Conservation (phyloP, 2,329 filamentous ascomycete genomes). For the Neonectria ditissima region DNA sequence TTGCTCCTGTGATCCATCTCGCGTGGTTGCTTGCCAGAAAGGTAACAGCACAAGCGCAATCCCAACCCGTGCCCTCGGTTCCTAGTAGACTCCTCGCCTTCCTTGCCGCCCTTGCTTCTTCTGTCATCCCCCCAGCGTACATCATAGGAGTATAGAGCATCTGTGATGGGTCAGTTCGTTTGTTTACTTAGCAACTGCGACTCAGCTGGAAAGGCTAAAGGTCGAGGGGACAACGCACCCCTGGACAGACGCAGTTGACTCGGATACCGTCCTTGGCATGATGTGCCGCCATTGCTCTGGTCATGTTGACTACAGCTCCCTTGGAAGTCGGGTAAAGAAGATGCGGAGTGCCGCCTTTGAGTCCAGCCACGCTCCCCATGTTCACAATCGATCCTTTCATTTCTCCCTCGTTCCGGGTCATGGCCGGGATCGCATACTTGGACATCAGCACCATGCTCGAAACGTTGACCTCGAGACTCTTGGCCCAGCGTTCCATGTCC, state of each 20-base stretch:
- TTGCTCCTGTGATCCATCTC: slow-evolving; percentile 57
- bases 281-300: slow-evolving; percentile 63
- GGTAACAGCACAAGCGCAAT: slow-evolving; percentile 53
- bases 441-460: slow-evolving; percentile 74
- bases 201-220: too few relatives aligned
- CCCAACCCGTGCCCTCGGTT: slow-evolving; percentile 59
- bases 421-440: slow-evolving; percentile 71
- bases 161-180: slow-evolving; percentile 30
- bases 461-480: slow-evolving; percentile 71
- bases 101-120: slow-evolving; percentile 53
- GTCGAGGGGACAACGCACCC: slow-evolving; percentile 28
- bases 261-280: slow-evolving; percentile 60
- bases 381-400: slow-evolving; percentile 68
- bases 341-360: slow-evolving; percentile 59
- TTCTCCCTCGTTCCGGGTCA: slow-evolving; percentile 64
- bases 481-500: slow-evolving; percentile 68
- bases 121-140: slow-evolving; percentile 54
- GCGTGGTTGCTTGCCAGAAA: slow-evolving; percentile 56
- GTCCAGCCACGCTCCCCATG: slow-evolving; percentile 70
- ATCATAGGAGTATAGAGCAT: slow-evolving; percentile 64
- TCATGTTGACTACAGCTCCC: slow-evolving; percentile 64
- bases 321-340: slow-evolving; percentile 61
- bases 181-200: too few relatives aligned
- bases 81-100: slow-evolving; percentile 54
- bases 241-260: slow-evolving; percentile 63